These are phyloP conservation scores for Sabuloglossum arenarium DNA, from an alignment of 495 filamentous ascomycete species.

Conservation along the genomic window DNA sequence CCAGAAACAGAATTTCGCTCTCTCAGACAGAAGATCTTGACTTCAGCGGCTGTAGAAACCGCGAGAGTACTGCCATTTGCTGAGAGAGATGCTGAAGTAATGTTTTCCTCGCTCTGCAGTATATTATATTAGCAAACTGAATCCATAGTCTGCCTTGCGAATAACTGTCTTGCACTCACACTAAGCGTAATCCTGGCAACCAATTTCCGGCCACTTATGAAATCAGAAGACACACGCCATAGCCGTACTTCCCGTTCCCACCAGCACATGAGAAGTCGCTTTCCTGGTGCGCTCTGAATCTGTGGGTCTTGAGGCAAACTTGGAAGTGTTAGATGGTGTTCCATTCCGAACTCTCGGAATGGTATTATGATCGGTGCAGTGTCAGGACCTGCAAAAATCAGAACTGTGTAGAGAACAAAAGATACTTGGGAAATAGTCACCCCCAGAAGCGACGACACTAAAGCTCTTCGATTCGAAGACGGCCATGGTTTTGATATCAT, in stretches of 20 bases:
- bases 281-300: constrained; percentile 44
- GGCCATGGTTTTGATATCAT: constrained; percentile 92
- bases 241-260: constrained; percentile 80
- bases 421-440: constrained; percentile 23
- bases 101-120: constrained; percentile 58
- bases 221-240: constrained; percentile 32
- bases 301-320: constrained; percentile 58
- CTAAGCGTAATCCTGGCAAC: constrained; percentile 50
- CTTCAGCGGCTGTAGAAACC: constrained; percentile 49
- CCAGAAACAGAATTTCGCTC: constrained; percentile 20
- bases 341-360: constrained; percentile 55
- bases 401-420: not conserved
- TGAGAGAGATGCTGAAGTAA: constrained; percentile 59
- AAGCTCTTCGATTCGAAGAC: constrained; percentile 65
- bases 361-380: constrained; percentile 63
- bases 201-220: constrained; percentile 30
- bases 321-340: constrained; percentile 59
- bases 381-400: constrained; percentile 45
- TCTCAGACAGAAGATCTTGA: constrained; percentile 58
- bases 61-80: constrained; percentile 53
- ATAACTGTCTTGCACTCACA: constrained; percentile 12
- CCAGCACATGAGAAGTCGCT: constrained; percentile 67
- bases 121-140: constrained; percentile 9
- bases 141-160: constrained; percentile 14
- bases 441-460: constrained; percentile 81